phyloP scores from a whole-genome alignment of 306 rosid species.

The Quercus parvula region DNA sequence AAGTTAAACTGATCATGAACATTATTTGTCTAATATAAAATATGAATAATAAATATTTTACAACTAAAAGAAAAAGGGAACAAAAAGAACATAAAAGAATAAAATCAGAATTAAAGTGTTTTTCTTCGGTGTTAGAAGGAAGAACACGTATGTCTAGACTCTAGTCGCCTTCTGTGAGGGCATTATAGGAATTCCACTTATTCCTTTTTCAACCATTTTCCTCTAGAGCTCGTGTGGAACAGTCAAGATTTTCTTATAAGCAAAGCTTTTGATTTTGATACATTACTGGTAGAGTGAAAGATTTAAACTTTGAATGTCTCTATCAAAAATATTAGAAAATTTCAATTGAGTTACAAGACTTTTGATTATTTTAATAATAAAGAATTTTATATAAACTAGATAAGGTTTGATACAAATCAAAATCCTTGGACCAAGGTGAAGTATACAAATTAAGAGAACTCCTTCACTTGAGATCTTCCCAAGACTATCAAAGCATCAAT shows the following conservation, averaged over 20 bases:
- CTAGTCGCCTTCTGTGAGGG: constrained; percentile 19
- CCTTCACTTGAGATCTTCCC: too few relatives aligned
- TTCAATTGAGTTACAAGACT: rapidly evolving
- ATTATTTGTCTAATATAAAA: too few relatives aligned
- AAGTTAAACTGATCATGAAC: too few relatives aligned
- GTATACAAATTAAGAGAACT: too few relatives aligned
- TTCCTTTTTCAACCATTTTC: constrained; percentile 13
- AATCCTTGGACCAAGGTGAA: too few relatives aligned
- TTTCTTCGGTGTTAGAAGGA: not conserved
- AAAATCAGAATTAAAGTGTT: not conserved
- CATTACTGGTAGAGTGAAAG: rapidly evolving
- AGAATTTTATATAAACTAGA: too few relatives aligned
- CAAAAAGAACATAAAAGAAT: not conserved
- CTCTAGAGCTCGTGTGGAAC: constrained; percentile 1
- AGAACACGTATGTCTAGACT: constrained; percentile 12
- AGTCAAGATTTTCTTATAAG: not conserved
- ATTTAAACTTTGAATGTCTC: too few relatives aligned
- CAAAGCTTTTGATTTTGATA: too few relatives aligned
- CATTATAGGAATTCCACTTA: not conserved
- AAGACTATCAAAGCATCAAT: too few relatives aligned
- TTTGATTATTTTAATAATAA: too few relatives aligned
- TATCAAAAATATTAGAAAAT: rapidly evolving
- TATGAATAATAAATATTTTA: not conserved
- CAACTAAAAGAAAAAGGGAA: not conserved
- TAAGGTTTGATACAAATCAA: too few relatives aligned